These are phyloP conservation scores for Alternaria arbusti DNA, from an alignment of 2,329 filamentous ascomycete species.

Conservation along the genomic window DNA sequence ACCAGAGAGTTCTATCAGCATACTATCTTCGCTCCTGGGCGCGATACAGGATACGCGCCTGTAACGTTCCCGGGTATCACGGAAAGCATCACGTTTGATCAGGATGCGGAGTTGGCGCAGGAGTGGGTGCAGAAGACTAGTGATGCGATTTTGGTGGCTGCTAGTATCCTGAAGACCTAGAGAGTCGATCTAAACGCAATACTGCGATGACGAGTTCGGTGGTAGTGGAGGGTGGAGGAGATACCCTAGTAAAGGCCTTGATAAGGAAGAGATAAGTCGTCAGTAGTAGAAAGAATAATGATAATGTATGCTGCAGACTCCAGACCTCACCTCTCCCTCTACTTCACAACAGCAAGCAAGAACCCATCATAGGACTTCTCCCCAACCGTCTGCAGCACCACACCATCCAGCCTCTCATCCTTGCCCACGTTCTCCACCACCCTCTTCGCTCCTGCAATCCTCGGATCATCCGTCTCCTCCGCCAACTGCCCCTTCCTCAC, in stretches of 20 bases:
- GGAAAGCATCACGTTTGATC: slow-evolving; percentile 45
- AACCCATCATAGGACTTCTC: slow-evolving; percentile 59
- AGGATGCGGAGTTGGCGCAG: slow-evolving; percentile 37
- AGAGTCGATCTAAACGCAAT: background rate
- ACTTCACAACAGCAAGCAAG: slow-evolving; percentile 50
- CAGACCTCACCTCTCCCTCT: background rate
- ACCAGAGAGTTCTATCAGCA: slow-evolving; percentile 55
- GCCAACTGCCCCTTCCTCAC: slow-evolving; percentile 52
- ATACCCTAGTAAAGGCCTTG: background rate
- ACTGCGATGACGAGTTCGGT: background rate
- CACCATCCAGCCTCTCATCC: slow-evolving; percentile 51
- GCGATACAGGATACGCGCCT: slow-evolving; percentile 50
- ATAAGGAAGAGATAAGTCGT: background rate
- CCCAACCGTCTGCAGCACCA: slow-evolving; percentile 55
- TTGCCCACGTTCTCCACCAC: slow-evolving; percentile 53
- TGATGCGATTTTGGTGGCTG: slow-evolving; percentile 40
- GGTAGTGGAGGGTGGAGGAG: background rate
- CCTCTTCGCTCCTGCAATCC: slow-evolving; percentile 43
- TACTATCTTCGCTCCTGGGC: slow-evolving; percentile 55
- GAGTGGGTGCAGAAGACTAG: slow-evolving; percentile 47
- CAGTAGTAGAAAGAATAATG: background rate
- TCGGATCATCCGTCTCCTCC: slow-evolving; percentile 29
- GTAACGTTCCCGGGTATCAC: slow-evolving; percentile 49
- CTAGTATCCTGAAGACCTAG: slow-evolving; percentile 42
- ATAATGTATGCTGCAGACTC: background rate